Base-by-base conservation (phyloP, 495 filamentous ascomycete genomes). In the Penicillium angulare region DNA sequence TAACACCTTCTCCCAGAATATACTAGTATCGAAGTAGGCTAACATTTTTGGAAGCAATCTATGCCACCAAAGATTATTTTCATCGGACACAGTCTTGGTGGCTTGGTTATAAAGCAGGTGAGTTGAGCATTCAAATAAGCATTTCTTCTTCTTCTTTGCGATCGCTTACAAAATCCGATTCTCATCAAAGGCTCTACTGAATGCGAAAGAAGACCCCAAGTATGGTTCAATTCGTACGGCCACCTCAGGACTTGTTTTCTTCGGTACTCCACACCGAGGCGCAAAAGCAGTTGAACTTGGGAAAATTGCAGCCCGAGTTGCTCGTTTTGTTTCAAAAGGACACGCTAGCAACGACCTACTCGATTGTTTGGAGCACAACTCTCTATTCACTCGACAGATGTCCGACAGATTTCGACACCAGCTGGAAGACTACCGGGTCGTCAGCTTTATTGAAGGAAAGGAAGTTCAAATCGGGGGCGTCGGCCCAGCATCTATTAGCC, bases 61-160 rank as follows among this genome's bases (percentile, higher is more conserved):
- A 23, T 52, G 31, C 61, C 60, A 5, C 65, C 69, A 1, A 68
- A 61, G 13, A 66, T 77, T 12, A 72, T 78, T 24, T 77, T 75
- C 24, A 60, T 78, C 22, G 70, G 73, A 24, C 75, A 78, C 45
- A 77, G 70, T 47, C 54, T 78, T 10, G 75, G 75, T 12, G 72
- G 75, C 0, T 58, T 78, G 22, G 58, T 78, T 3, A 68, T 75
- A 41, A 71, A 74, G 47, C 70, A 78, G 61, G 75, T 76, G 56
- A 36, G 49, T 43, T 18, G 18, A 41, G 38, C 9, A 7, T 21
- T 20, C 1, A 38, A 6, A 7, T 8, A 8, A 0, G 16, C n/a
- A 13, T 6, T 6, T 1, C n/a, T 6, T 15, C n/a, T 6, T 6
- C 33, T n/a, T 6, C 15, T 6, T 35, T 6, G 2, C 7, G 2